Evolutionary conservation across 495 filamentous ascomycete genomes (phyloP), one percentile per base, ranked within the genome.

Genomic region (Neurospora sp.): DNA sequence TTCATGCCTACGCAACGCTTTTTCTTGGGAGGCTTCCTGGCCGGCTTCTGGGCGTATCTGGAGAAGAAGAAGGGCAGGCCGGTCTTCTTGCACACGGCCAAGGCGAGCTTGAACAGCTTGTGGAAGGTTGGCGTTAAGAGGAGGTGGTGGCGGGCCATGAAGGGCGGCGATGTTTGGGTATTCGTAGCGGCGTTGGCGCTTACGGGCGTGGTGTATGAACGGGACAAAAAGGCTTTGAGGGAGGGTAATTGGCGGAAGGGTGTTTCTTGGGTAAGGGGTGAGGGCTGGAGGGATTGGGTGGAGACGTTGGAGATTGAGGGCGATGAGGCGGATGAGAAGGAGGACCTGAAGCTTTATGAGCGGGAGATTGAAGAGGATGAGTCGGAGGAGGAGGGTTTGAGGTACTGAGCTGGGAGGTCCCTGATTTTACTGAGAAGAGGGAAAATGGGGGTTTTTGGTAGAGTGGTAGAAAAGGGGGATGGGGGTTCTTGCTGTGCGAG

Each of bases 101-200:
- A 94, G 27, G 78, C 89, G 10, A 92, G 91, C 46, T 82, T 97
- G 40, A 92, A 97, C 76, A 91, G 88, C 42, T 79, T 92, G 59
- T 98, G 93, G 93, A 97, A 97, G 84, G 91, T 97, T 0, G 92
- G 94, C 12, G 88, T 90, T 68, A 98, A 98, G 88, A 85, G 89
- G 41, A 87, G 92, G 5, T 90, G 91, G 85, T 96, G 95, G 92
- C 88, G 85, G 71, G 92, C 92, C 8, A 84, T 95, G 78, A 89
- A 86, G 69, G 89, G 91, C 39, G 94, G 94, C 6, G 95, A 98
- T 81, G 87, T 98, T 35, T 86, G 89, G 85, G 79, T 99, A 3
- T 92, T 99, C 79, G 90, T 93, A 9, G 76, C 88, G 31, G 90
- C 92, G 38, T 85, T 97, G 84, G 91, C 91, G 68, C 75, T 95